Base-by-base conservation (phyloP, 306 rosid genomes). In the Begonia peltatifolia region DNA sequence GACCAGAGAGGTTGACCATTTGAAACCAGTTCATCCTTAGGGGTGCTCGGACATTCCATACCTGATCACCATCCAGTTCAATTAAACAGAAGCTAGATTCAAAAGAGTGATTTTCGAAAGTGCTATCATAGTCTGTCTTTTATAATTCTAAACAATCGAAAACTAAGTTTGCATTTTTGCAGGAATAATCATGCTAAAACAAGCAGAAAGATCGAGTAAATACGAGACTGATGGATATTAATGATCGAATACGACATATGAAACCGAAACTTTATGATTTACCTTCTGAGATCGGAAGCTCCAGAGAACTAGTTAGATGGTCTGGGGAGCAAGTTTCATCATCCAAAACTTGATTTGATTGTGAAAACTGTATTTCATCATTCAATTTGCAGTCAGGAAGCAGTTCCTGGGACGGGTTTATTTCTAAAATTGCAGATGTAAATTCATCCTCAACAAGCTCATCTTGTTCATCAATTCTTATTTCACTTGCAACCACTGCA, bases 281-380 rank as follows among this genome's bases (percentile, higher is more conserved):
- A 90, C 99, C 99, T 79, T 77, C 62, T 52, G 49, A 53, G 11
- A 55, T 23, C 14, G 64, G 49, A 25, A 53, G 54, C 38, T 30
- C 38, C 1, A 1, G 38, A 30, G 5, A 30, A 30, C 9, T 30
- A 30, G 38, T 30, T 5, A 30, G 38, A 30, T 30, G 38, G 18
- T 68, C 75, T 57, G 65, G 68, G 20, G 4, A 9, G 52, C 52
- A 50, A 58, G 68, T 54, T 72, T 81, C 78, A 52, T 47, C 54
- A 44, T 60, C 43, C 35, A 64, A 18, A 56, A 50, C 50, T 63
- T 36, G 66, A 59, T 4, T 18, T n/a, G 9, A 9, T 16, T 35
- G 41, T 63, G 57, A 30, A 25, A 56, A 35, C 66, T 79, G 79
- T 9, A 57, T 49, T 63, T 43, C 62, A 42, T 13, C 67, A 61